A percentile compares a stretch with the other conserved stretches of the same genome.
These are phyloP conservation scores for Gremmenia infestans DNA, from an alignment of 2,329 filamentous ascomycete species.

Conservation along the genomic window DNA sequence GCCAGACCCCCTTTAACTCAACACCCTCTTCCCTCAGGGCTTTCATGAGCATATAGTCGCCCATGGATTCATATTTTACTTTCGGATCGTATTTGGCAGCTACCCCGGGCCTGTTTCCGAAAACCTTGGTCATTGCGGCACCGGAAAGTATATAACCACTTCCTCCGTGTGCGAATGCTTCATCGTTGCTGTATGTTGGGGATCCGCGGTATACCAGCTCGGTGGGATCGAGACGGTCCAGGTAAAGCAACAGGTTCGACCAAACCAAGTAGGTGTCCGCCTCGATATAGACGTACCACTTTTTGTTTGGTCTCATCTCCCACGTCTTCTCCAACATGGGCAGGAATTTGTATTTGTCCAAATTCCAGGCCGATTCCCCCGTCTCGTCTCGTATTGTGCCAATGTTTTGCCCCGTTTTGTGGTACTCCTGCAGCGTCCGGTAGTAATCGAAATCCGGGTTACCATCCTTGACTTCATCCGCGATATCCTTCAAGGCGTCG, in stretches of 20 bases:
- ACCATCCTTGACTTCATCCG: slow-evolving; percentile 36
- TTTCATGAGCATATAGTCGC: slow-evolving; percentile 45
- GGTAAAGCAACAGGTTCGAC: slow-evolving; percentile 46
- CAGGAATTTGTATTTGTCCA: slow-evolving; percentile 58
- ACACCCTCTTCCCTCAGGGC: slow-evolving; percentile 43
- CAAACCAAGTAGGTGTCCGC: slow-evolving; percentile 53
- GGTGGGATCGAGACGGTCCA: slow-evolving; percentile 38
- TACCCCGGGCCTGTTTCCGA: slow-evolving; percentile 37
- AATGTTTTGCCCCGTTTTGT: slow-evolving; percentile 41
- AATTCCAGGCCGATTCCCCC: slow-evolving; percentile 40
- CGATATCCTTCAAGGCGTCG: slow-evolving; percentile 42
- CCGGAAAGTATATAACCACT: slow-evolving; percentile 49
- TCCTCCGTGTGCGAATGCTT: slow-evolving; percentile 50
- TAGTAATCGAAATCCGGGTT: slow-evolving; percentile 42
- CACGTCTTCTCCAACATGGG: slow-evolving; percentile 53
- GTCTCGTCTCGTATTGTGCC: slow-evolving; percentile 33
- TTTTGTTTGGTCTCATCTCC: slow-evolving; percentile 42
- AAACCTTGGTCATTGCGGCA: slow-evolving; percentile 44
- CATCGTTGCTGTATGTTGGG: slow-evolving; percentile 37
- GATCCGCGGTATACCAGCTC: slow-evolving; percentile 47
- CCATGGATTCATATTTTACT: slow-evolving; percentile 41
- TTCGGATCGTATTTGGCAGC: slow-evolving; percentile 42
- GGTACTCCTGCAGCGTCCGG: slow-evolving; percentile 38
- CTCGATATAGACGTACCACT: slow-evolving; percentile 56
- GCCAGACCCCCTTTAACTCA: slow-evolving; percentile 41